A percentile compares a stretch with the other conserved stretches of the same genome.
Evolutionary conservation across 2,329 filamentous ascomycete genomes (phyloP).

Genomic region (Hymenoscyphus infarciens): DNA sequence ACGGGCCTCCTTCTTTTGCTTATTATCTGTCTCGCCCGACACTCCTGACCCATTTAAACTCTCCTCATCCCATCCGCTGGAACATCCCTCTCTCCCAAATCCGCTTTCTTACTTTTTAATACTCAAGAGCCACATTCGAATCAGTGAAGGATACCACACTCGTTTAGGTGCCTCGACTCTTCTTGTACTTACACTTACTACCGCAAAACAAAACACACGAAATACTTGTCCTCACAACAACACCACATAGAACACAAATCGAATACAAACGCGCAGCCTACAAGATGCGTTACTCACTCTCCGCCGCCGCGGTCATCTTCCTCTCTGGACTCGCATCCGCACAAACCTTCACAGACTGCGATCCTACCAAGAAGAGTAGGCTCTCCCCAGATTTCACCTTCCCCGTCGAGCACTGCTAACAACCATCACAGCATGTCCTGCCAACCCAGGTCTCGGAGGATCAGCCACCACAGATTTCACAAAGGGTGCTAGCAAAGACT

Average conservation of each 20-base stretch:
- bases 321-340: constrained; percentile 32
- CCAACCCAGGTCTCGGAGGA: constrained; percentile 41
- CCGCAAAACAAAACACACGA: neutral
- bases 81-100: neutral
- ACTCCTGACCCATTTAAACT: neutral
- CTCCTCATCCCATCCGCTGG: neutral
- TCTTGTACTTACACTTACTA: neutral
- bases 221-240: neutral
- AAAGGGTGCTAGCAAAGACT: constrained; percentile 44
- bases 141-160: constrained; percentile 4
- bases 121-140: neutral
- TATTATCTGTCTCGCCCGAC: neutral
- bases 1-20: neutral
- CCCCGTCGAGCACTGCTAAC: constrained; percentile 21
- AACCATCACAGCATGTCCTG: constrained; percentile 37
- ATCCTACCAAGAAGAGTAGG: constrained; percentile 41
- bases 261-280: neutral
- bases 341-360: constrained; percentile 44
- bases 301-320: constrained; percentile 23
- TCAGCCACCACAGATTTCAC: constrained; percentile 43
- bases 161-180: constrained; percentile 11
- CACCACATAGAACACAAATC: neutral
- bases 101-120: constrained; percentile 2
- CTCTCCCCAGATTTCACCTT: constrained; percentile 1
- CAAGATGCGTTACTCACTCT: constrained; percentile 27